Conservation (phyloP, 1,284 basidiomycete genomes). For the Ceratobasidium sp. region DNA sequence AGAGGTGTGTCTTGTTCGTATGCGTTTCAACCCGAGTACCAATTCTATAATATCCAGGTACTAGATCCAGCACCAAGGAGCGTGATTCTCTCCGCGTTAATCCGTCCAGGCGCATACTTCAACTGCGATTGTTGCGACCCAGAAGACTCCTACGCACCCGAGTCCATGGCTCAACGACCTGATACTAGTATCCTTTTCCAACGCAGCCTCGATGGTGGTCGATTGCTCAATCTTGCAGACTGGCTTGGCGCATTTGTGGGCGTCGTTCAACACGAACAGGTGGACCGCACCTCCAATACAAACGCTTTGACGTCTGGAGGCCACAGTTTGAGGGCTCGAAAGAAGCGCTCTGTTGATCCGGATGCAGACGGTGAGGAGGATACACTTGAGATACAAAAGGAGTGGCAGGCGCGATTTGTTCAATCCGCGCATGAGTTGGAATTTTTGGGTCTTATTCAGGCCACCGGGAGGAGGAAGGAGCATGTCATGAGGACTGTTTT, state of each 20-base stretch:
- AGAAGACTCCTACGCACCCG: slow-evolving; percentile 8
- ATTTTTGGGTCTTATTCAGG: slow-evolving; percentile 76
- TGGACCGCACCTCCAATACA: slow-evolving; percentile 51
- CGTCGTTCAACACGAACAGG: slow-evolving; percentile 57
- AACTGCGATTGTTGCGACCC: slow-evolving; percentile 32
- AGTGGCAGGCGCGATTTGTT: slow-evolving; percentile 77
- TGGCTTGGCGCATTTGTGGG: slow-evolving; percentile 76
- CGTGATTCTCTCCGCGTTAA: slow-evolving; percentile 18
- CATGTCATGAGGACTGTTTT: slow-evolving; percentile 73
- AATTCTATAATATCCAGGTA: background rate
- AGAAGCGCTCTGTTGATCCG: slow-evolving; percentile 41
- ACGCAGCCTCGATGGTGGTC: slow-evolving; percentile 75
- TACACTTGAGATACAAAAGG: slow-evolving; percentile 61
- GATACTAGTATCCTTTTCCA: slow-evolving; percentile 77
- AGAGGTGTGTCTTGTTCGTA: background rate
- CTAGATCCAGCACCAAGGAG: slow-evolving; percentile 31
- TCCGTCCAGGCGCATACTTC: slow-evolving; percentile 27
- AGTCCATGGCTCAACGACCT: slow-evolving; percentile 47
- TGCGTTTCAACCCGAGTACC: background rate
- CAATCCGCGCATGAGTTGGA: slow-evolving; percentile 79
- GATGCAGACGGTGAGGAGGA: slow-evolving; percentile 51
- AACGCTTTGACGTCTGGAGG: background rate
- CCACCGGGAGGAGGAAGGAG: slow-evolving; percentile 75
- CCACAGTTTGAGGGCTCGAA: slow-evolving; percentile 38
- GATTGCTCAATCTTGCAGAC: slow-evolving; percentile 80